A percentile compares a stretch with the other conserved stretches of the same genome.
Conservation (phyloP, 106 monocot species). For the Cymbidium sinense region DNA sequence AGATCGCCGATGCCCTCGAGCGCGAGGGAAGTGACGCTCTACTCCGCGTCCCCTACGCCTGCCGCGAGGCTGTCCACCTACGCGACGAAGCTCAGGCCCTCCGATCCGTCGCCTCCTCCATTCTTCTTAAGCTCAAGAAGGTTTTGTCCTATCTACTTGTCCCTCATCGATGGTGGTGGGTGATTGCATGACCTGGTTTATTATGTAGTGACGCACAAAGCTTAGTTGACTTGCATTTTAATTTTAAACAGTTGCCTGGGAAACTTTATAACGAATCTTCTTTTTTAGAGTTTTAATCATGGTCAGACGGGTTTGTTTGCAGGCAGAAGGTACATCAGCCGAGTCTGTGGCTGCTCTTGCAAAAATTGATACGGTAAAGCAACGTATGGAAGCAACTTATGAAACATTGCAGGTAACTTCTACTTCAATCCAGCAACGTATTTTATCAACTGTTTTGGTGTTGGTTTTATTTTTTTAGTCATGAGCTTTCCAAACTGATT, state of each 20-base stretch:
- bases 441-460: not conserved
- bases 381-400: constrained; percentile 93
- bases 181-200: not conserved
- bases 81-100: constrained; percentile 79
- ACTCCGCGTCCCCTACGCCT: constrained; percentile 72
- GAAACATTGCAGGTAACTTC: constrained; percentile 83
- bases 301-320: constrained; percentile 3
- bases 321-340: constrained; percentile 86
- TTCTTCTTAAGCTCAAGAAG: constrained; percentile 70
- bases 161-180: not conserved
- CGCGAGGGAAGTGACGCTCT: constrained; percentile 72
- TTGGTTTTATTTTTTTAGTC: not conserved
- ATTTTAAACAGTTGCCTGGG: not conserved
- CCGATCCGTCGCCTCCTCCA: constrained; percentile 61
- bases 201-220: not conserved
- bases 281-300: not conserved
- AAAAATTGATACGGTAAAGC: constrained; percentile 79
- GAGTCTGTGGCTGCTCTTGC: constrained; percentile 86
- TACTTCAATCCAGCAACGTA: not conserved
- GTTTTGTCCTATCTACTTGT: constrained; percentile 15
- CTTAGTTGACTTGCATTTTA: too few relatives aligned
- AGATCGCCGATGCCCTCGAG: constrained; percentile 75
- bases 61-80: constrained; percentile 78
- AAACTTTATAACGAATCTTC: not conserved
- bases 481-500: not conserved